A percentile compares a stretch with the other conserved stretches of the same genome.
These are phyloP conservation scores for Aspergillus carlsbadensis DNA, from an alignment of 495 filamentous ascomycete genomes.

Conservation along the genomic window DNA sequence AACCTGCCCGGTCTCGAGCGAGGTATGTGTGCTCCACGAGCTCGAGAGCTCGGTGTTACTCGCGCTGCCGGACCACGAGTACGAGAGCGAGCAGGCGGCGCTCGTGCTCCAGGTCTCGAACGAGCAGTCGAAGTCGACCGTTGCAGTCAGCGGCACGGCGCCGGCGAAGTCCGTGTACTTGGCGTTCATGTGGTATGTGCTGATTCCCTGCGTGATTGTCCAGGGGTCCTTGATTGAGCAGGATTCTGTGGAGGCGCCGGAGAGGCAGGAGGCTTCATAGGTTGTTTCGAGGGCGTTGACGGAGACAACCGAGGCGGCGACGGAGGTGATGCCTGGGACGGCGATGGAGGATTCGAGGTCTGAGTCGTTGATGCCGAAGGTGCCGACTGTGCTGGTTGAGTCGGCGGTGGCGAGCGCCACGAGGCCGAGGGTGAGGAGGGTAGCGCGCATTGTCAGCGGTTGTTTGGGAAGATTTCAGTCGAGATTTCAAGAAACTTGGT, in stretches of 20 bases:
- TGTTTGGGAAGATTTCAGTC: no score
- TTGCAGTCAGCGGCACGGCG: not conserved
- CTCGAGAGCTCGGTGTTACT: not conserved
- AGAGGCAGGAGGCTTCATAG: not conserved
- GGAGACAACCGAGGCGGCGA: not conserved
- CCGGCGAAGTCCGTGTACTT: not conserved
- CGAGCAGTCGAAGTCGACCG: not conserved
- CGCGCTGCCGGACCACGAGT: not conserved
- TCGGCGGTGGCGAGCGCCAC: not conserved
- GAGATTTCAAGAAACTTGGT: no score
- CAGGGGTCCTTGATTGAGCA: conserved; percentile 2
- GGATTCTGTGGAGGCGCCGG: not conserved
- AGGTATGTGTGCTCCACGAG: not conserved
- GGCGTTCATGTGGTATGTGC: not conserved
- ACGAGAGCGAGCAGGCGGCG: not conserved
- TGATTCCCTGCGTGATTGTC: not conserved
- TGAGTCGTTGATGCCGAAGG: not conserved
- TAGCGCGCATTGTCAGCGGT: no score
- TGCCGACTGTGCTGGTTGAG: not conserved
- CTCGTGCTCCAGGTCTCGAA: not conserved
- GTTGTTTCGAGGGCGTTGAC: conserved; percentile 7
- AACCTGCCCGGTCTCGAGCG: not conserved
- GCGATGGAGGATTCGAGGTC: not conserved
- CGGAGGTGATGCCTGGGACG: not conserved
- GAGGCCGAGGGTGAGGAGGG: not conserved